phyloP scores from a whole-genome alignment of 352 stramenopile species.

The Phytophthora chlamydospora region DNA sequence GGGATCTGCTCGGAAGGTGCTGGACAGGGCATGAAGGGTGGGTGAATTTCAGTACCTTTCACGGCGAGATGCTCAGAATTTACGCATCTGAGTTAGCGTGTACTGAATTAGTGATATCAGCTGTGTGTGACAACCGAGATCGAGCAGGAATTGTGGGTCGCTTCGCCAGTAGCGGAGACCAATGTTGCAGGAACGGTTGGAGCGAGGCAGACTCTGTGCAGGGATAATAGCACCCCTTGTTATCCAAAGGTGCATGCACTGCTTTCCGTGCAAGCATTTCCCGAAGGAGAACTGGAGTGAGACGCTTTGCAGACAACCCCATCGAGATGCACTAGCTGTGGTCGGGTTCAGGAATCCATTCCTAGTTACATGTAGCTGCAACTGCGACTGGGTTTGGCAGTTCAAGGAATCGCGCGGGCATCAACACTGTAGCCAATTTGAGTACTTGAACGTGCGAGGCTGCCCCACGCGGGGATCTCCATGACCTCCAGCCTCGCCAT shows the following conservation, averaged over 20 bases:
- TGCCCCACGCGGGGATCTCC: slow-evolving; percentile 30
- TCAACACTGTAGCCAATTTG: neutral
- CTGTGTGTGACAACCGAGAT: slow-evolving; percentile 8
- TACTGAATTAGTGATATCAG: neutral
- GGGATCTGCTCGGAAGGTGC: too few relatives aligned
- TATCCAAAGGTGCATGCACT: slow-evolving; percentile 2
- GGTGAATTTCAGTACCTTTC: too few relatives aligned
- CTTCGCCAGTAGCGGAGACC: neutral
- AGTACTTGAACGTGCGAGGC: slow-evolving; percentile 1
- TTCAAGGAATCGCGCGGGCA: neutral
- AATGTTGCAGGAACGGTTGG: neutral
- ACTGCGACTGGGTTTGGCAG: too few relatives aligned
- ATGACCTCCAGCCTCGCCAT: slow-evolving; percentile 10
- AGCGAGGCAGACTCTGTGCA: too few relatives aligned
- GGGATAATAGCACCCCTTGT: too few relatives aligned
- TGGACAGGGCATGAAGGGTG: too few relatives aligned
- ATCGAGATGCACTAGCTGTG: too few relatives aligned
- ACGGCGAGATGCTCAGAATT: too few relatives aligned
- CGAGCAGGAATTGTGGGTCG: slow-evolving; percentile 4
- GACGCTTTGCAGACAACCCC: neutral
- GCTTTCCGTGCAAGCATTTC: slow-evolving; percentile 7
- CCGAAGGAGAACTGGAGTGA: neutral
- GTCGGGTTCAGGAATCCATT: neutral
- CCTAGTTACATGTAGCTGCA: too few relatives aligned
- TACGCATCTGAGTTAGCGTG: too few relatives aligned